These are phyloP conservation scores for Diaporthe sp. DNA, from an alignment of 2,329 filamentous ascomycete species.

Conservation along the genomic window DNA sequence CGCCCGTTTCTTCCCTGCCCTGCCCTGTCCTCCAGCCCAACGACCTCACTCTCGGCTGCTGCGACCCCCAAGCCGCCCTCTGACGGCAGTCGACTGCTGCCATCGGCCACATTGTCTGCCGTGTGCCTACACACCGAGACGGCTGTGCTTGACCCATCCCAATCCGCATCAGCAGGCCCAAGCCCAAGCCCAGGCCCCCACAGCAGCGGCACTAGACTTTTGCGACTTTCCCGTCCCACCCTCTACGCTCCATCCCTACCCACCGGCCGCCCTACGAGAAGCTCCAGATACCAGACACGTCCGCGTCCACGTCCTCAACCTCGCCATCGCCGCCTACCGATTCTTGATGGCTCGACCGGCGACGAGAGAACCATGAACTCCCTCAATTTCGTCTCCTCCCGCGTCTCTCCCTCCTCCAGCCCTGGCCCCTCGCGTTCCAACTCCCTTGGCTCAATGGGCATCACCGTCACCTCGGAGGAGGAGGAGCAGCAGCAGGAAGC, in stretches of 20 bases:
- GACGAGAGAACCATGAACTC: slow-evolving; percentile 87
- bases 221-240: slow-evolving; percentile 14
- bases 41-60: slow-evolving; percentile 23
- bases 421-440: slow-evolving; percentile 71
- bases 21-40: slow-evolving; percentile 15
- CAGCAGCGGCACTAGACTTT: slow-evolving; percentile 16
- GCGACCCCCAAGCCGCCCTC: slow-evolving; percentile 8
- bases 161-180: slow-evolving; percentile 1
- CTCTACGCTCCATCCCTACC: slow-evolving; percentile 25
- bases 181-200: not conserved
- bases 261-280: slow-evolving; percentile 6
- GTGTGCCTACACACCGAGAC: slow-evolving; percentile 1
- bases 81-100: slow-evolving; percentile 31
- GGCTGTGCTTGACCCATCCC: slow-evolving; percentile 9
- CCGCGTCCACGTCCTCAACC: not conserved
- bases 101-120: slow-evolving; percentile 24
- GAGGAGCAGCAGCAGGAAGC: slow-evolving; percentile 52
- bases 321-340: not conserved
- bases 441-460: slow-evolving; percentile 68
- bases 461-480: slow-evolving; percentile 60
- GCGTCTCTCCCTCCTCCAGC: slow-evolving; percentile 76
- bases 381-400: slow-evolving; percentile 91
- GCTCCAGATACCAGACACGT: slow-evolving; percentile 20
- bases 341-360: slow-evolving; percentile 67
- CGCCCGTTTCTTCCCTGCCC: slow-evolving; percentile 11